Evolutionary conservation across 2,329 filamentous ascomycete species (phyloP), one percentile per base, ranked within the genome.

Genomic region (Penicillium sp.): DNA sequence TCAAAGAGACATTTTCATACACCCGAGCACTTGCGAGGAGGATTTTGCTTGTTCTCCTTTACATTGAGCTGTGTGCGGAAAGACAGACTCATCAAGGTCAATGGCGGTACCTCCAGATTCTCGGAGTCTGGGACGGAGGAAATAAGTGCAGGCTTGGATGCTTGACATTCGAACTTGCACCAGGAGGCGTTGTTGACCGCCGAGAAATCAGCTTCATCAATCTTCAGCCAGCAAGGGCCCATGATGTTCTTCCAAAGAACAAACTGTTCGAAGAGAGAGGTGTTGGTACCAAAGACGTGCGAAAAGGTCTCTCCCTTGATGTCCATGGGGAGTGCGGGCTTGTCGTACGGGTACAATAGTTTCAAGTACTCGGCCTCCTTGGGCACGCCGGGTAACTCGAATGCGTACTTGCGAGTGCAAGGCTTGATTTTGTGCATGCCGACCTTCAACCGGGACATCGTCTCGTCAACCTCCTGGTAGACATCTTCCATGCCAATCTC

Each of bases 221-320:
- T 93, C 64, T 85, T 90, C 37, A 98, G 79, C 93, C 93, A 98
- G 67, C 93, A 97, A 24, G 93, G 93, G 1, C 93, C 93, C 91
- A 96, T 98, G 59, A 98, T 87, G 64, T 95, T 95, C 73, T 96
- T 97, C 87, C 90, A 96, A 4, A 98, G 77, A 16, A 98, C 93
- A 64, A 98, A 98, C 60, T 98, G 93, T 69, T 98, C 93, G 59
- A 98, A 98, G 0, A 98, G 77, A 1, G 88, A 83, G 0, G 93
- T 98, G 67, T 93, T 95, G 46, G 86, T 86, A 23, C 94, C 93
- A 58, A 98, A 98, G 20, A 95, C 85, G 55, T 88, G 87, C 1
- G 91, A 96, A 64, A 91, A 98, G 0, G 93, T 97, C 66, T 95
- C 84, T 23, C 93, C 93, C 32, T 76, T 80, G 5, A 80, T 71